Conservation (phyloP, 805 yeast genomes). For the Ogataea trehalophila region DNA sequence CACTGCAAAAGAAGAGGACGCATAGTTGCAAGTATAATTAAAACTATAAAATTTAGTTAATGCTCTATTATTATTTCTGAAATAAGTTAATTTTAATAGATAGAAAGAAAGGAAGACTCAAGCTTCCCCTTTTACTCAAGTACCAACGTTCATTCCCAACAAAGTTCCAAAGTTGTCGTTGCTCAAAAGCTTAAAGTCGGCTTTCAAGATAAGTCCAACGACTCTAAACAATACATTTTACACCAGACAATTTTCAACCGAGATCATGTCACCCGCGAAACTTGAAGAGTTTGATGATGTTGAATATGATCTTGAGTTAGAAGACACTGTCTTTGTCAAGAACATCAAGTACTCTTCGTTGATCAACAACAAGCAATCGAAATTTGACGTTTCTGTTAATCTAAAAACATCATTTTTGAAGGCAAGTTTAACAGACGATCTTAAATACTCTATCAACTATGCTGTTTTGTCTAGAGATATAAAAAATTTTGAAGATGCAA, state of each 20-base stretch:
- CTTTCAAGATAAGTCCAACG: background rate
- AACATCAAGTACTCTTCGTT: conserved; percentile 34
- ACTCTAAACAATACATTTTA: background rate
- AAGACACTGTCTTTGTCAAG: conserved; percentile 44
- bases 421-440: conserved; percentile 79
- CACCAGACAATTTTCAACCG: background rate
- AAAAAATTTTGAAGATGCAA: conserved; percentile 42
- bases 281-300: background rate
- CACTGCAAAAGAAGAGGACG: no score
- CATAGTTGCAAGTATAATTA: no score
- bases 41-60: no score
- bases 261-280: background rate
- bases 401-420: conserved; percentile 62
- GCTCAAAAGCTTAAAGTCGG: conserved; percentile 1
- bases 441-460: conserved; percentile 79
- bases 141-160: no score
- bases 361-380: conserved; percentile 7
- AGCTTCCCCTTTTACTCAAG: no score
- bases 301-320: conserved; percentile 1
- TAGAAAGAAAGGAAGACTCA: no score
- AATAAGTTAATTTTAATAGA: no score
- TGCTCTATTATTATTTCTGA: no score
- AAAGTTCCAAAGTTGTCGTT: conserved; percentile 1
- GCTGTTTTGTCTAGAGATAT: conserved; percentile 74
- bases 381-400: conserved; percentile 37